Conservation (phyloP, 768 basidiomycete species). For the Trametopsis cervina region DNA sequence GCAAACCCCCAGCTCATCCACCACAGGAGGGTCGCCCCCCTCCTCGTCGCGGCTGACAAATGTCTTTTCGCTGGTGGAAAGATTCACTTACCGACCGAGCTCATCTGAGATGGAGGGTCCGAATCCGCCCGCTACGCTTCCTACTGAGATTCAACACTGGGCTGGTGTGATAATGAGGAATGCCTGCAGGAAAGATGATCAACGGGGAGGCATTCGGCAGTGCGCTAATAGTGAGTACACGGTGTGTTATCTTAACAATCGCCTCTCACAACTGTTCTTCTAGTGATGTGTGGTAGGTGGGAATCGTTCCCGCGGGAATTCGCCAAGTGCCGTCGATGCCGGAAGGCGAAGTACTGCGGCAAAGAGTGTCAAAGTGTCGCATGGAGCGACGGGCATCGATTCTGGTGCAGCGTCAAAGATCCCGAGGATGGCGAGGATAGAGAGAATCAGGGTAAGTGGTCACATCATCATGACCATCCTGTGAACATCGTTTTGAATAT, state of each 20-base stretch:
- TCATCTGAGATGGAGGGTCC: slow-evolving; percentile 69
- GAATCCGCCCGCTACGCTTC: slow-evolving; percentile 62
- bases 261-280: slow-evolving; percentile 5
- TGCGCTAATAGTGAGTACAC: slow-evolving; percentile 84
- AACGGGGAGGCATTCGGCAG: slow-evolving; percentile 86
- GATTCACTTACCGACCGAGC: slow-evolving; percentile 93
- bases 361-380: slow-evolving; percentile 96
- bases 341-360: slow-evolving; percentile 98
- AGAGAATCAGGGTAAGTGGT: neutral
- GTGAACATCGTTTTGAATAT: slow-evolving; percentile 9
- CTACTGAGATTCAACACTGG: slow-evolving; percentile 96
- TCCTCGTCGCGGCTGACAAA: slow-evolving; percentile 59
- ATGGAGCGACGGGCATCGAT: slow-evolving; percentile 94
- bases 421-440: slow-evolving; percentile 35
- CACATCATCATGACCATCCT: neutral
- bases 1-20: slow-evolving; percentile 5
- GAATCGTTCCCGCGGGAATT: slow-evolving; percentile 91
- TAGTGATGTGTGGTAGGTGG: slow-evolving; percentile 95
- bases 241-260: neutral
- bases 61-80: slow-evolving; percentile 92
- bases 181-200: slow-evolving; percentile 96
- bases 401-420: slow-evolving; percentile 79
- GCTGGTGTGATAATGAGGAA: slow-evolving; percentile 99
- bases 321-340: slow-evolving; percentile 91
- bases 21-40: slow-evolving; percentile 14